Percentiles rank a stretch among this genome's conserved stretches.
phyloP scores from a whole-genome alignment of 148 eudicot genomes.

The Euryodendron excelsum region DNA sequence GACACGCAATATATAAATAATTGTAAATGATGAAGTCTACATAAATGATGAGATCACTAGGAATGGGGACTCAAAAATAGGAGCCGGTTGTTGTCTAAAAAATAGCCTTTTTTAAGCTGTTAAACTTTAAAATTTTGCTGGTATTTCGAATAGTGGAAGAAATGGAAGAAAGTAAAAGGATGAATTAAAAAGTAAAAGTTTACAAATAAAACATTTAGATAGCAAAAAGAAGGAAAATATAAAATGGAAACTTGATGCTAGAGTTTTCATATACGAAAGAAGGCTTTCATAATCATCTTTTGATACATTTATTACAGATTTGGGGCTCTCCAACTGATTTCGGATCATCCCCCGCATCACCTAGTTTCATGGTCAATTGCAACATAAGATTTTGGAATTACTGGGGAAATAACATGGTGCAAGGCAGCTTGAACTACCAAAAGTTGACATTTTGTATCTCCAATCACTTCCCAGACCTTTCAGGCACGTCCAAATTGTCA shows the following conservation, averaged over 20 bases:
- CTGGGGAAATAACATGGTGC: background rate
- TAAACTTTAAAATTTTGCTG: too few relatives aligned
- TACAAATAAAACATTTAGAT: too few relatives aligned
- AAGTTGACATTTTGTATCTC: constrained; percentile 25
- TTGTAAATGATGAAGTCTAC: too few relatives aligned
- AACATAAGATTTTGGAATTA: constrained; percentile 1
- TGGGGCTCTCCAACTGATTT: constrained; percentile 36
- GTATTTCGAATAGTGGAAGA: too few relatives aligned
- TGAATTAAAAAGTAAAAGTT: too few relatives aligned
- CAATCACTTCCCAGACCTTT: constrained; percentile 16
- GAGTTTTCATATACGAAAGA: constrained; percentile 74
- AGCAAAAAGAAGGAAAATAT: too few relatives aligned
- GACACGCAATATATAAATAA: too few relatives aligned
- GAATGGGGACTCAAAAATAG: too few relatives aligned
- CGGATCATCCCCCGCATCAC: constrained; percentile 32
- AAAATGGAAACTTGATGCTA: constrained; percentile 39
- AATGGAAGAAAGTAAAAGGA: too few relatives aligned
- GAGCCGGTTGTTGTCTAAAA: too few relatives aligned
- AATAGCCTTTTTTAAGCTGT: too few relatives aligned
- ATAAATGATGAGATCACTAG: too few relatives aligned
- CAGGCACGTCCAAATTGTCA: constrained; percentile 27
- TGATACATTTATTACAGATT: constrained; percentile 38
- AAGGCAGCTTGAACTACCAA: background rate
- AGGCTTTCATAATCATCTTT: constrained; percentile 73
- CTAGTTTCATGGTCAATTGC: constrained; percentile 20